Evolutionary conservation across 2,329 filamentous ascomycete species (phyloP).

Genomic region (Clonostachys sp.): DNA sequence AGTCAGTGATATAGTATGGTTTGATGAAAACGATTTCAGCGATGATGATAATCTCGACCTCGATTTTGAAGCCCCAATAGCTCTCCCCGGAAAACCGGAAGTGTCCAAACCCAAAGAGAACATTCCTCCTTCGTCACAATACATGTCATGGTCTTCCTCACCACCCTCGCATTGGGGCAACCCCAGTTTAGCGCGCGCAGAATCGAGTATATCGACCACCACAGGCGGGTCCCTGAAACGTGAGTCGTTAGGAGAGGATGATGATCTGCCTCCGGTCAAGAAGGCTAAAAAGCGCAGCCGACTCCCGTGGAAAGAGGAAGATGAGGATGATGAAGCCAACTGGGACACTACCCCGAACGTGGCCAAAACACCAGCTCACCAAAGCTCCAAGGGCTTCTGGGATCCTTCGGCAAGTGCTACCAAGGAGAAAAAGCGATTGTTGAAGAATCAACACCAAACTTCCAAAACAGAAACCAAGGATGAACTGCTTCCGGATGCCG

Average conservation of each 20-base stretch:
- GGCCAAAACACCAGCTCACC: slow-evolving; percentile 22
- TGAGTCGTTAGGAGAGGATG: slow-evolving; percentile 24
- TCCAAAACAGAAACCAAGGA: slow-evolving; percentile 22
- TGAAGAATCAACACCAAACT: slow-evolving; percentile 51
- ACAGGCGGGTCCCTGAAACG: slow-evolving; percentile 32
- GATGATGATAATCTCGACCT: slow-evolving; percentile 75
- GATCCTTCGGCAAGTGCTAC: slow-evolving; percentile 70
- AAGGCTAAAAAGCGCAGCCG: slow-evolving; percentile 54
- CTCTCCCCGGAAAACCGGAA: slow-evolving; percentile 27
- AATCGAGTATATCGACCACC: slow-evolving; percentile 7
- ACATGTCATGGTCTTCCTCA: slow-evolving; percentile 71
- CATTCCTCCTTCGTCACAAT: slow-evolving; percentile 17
- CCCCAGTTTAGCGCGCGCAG: slow-evolving; percentile 16
- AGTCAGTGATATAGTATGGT: slow-evolving; percentile 41
- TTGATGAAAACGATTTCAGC: slow-evolving; percentile 81
- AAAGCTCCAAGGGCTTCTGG: slow-evolving; percentile 47
- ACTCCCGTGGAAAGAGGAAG: slow-evolving; percentile 41
- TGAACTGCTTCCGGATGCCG: slow-evolving; percentile 28
- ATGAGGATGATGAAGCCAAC: background rate
- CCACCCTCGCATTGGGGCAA: slow-evolving; percentile 43
- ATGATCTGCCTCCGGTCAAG: slow-evolving; percentile 16
- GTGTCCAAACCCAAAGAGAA: slow-evolving; percentile 9
- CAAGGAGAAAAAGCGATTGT: slow-evolving; percentile 72
- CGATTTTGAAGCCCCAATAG: slow-evolving; percentile 57
- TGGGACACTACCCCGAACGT: background rate